Evolutionary conservation across 1,284 basidiomycete genomes (phyloP), one percentile per base, ranked within the genome.

Genomic region (Puccinia novopanici): DNA sequence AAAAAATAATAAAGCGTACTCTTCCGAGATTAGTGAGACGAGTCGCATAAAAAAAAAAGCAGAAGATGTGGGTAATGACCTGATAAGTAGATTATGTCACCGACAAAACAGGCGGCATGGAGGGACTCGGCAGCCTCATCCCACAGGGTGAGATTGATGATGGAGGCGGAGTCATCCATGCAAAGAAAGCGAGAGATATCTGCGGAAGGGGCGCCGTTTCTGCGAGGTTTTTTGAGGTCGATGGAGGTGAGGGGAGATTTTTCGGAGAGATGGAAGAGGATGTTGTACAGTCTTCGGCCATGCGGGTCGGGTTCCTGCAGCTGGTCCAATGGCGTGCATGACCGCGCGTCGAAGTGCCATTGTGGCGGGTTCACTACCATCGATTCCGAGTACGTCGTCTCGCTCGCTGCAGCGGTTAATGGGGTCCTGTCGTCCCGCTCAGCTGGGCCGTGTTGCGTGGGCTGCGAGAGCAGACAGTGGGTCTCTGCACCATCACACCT

Each of bases 81-180:
- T 37, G 77, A 80, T 50, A 80, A 34, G 52, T 61, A 80, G 27
- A 80, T 65, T 15, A 80, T 65, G 71, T 80, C 77, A 40, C 77
- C 77, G 17, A 52, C 6, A 10, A 54, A 52, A 73, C 77, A 80
- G 5, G 57, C 77, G 0, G 34, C 19, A 27, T 59, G 40, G n/a
- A 80, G 77, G 24, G 67, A 65, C 42, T 59, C 55, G 13, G 77
- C 77, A 19, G 61, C 77, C 9, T 80, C 77, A 30, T 73, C 77
- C 77, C 77, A 80, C 30, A 80, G 27, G n/a, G 40, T 42, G 24
- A 80, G 24, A 34, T 80, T 80, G 0, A 80, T 19, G 0, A 40
- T 34, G 0, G 77, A 72, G 50, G 70, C 77, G 24, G 37, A 72
- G 50, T 80, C 70, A 65, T 80, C 77, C 34, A 80, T 72, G 37